A percentile compares a stretch with the other conserved stretches of the same genome.
phyloP scores from a whole-genome alignment of 164 flowering plant species.

The Magnolia officinalis region DNA sequence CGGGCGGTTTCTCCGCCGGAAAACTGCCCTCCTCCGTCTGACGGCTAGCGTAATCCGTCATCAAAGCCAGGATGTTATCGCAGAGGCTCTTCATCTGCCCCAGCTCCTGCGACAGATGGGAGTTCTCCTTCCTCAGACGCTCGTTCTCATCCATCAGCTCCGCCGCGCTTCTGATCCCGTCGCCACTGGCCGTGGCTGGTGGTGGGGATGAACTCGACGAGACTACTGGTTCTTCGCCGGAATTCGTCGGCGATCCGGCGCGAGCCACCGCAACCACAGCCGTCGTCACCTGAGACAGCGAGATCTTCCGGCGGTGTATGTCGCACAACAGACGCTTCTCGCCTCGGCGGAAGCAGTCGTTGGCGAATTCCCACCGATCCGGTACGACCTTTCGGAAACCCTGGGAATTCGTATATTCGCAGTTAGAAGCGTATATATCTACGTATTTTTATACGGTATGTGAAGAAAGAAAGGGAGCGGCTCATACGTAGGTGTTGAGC shows the following conservation, averaged over 20 bases:
- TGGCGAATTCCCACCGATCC: conserved; percentile 38
- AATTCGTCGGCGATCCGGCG: conserved; percentile 47
- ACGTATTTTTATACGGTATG: too few relatives aligned
- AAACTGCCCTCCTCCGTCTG: conserved; percentile 15
- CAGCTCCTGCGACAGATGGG: conserved; percentile 50
- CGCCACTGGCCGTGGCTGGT: conserved; percentile 6
- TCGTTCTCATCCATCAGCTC: conserved; percentile 81
- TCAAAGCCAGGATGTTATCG: conserved; percentile 53
- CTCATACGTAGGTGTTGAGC: conserved; percentile 42
- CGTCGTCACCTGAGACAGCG: conserved; percentile 12
- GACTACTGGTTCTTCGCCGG: conserved; percentile 65
- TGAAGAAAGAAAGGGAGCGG: neutral
- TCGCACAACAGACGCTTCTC: conserved; percentile 30
- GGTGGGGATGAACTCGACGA: conserved; percentile 51
- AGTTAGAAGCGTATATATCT: neutral
- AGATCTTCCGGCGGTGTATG: conserved; percentile 30
- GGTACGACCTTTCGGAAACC: conserved; percentile 40
- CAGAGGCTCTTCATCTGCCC: conserved; percentile 64
- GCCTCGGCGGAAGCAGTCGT: conserved; percentile 33
- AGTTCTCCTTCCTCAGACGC: conserved; percentile 61
- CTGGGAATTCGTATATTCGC: conserved; percentile 4
- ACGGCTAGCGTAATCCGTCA: conserved; percentile 45
- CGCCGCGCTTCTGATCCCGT: conserved; percentile 19
- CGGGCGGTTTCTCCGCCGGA: conserved; percentile 31
- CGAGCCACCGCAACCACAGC: conserved; percentile 11